Evolutionary conservation across 257 asterid genomes (phyloP).

Genomic region (Eucommia ulmoides): DNA sequence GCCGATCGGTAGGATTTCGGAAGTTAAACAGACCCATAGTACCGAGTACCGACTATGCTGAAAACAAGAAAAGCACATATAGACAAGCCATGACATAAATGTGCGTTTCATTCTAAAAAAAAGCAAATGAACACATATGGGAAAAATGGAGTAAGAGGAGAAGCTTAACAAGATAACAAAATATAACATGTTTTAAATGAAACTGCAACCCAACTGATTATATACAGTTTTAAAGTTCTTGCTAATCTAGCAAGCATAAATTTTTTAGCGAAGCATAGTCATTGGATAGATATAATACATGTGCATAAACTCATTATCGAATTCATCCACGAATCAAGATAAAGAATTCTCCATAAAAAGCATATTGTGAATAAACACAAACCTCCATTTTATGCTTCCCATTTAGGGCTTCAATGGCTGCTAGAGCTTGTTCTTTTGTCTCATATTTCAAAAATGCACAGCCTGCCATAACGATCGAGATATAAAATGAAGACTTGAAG

Average conservation of each 20-base stretch:
- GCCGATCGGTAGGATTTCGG: too few species aligned
- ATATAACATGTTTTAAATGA: not conserved
- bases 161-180: too few species aligned
- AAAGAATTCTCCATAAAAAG: not conserved
- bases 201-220: not conserved
- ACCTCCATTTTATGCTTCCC: conserved; percentile 99
- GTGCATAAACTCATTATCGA: not conserved
- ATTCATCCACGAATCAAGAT: not conserved
- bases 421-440: conserved; percentile 82
- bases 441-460: conserved; percentile 93
- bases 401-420: conserved; percentile 77
- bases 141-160: too few species aligned
- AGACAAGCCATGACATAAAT: too few species aligned
- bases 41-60: too few species aligned
- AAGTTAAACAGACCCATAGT: too few species aligned
- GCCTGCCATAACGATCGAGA: conserved; percentile 29
- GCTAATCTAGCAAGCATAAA: too few species aligned
- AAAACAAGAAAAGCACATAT: too few species aligned
- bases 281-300: not conserved
- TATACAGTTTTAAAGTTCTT: not conserved
- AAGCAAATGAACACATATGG: too few species aligned
- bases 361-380: conserved; percentile 15
- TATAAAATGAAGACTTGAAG: not conserved
- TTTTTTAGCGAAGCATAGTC: too few species aligned
- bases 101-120: too few species aligned